Evolutionary conservation across 2,329 filamentous ascomycete species (phyloP), one percentile per base, ranked within the genome.

Genomic region (Ceratocystis ficicola): DNA sequence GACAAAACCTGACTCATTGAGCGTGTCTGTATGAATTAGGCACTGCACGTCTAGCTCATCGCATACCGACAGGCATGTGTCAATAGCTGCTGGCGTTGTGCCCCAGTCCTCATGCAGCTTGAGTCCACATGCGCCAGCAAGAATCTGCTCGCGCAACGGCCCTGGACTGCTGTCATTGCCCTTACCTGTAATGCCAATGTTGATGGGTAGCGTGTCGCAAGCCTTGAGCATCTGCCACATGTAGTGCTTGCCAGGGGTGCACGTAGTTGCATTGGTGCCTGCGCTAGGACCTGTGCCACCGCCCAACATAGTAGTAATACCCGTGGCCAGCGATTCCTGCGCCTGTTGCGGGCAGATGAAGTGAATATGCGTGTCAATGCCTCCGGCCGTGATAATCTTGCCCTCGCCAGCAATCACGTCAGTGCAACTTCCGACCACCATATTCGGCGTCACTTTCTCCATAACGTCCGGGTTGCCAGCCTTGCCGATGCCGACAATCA

Each of bases 21-120:
- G 83, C 0, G 93, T 96, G 75, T 97, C 93, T 0, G 92, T 96
- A 74, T 96, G 93, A 71, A 97, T 95, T 69, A 96, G 84, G 70
- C 89, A 95, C 75, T 97, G 93, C 30, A 97, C 84, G 72, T 97
- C 93, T 65, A 90, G 83, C 73, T 95, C 88, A 71, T 97, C 93
- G 74, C 92, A 96, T 55, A 96, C 88, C 0, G 77, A 77, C 10
- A 95, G 81, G 72, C 93, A 96, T 1, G 87, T 81, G 74, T 97
- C 92, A 72, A 97, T 97, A 25, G 90, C 91, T 1, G 90, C 88
- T 0, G 93, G 93, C 0, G 93, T 96, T 25, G 83, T 86, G 64
- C 93, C 93, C 93, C 93, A 97, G 75, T 97, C 93, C 76, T 97
- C 93, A 75, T 97, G 93, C 5, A 97, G 80, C 75, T 97, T 97